Percentiles rank a stretch among this genome's conserved stretches.
Evolutionary conservation across 495 filamentous ascomycete species (phyloP).

Genomic region (Achaetomiella virescens): DNA sequence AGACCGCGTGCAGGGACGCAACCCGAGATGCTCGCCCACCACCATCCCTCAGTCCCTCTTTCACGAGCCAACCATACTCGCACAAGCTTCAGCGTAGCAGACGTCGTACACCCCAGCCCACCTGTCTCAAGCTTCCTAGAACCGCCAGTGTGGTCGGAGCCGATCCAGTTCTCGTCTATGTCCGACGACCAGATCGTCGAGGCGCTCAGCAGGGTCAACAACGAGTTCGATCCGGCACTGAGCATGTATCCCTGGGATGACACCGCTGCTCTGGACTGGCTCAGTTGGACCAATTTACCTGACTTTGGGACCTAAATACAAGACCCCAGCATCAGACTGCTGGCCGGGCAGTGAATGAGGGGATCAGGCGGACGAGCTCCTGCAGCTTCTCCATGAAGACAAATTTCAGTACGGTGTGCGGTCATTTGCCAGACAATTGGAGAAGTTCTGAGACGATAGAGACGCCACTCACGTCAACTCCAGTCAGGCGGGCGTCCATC

Average conservation of each 20-base stretch:
- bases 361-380: constrained; percentile 10
- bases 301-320: constrained; percentile 28
- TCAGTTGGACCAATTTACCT: constrained; percentile 50
- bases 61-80: constrained; percentile 7
- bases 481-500: constrained; percentile 39
- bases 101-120: constrained; percentile 11
- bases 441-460: not conserved
- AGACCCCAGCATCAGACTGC: not conserved
- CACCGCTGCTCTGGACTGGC: constrained; percentile 52
- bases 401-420: constrained; percentile 37
- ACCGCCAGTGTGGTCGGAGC: constrained; percentile 41
- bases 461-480: constrained; percentile 29
- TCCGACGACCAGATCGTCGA: constrained; percentile 59
- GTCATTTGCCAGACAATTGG: constrained; percentile 12
- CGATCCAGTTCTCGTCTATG: constrained; percentile 61
- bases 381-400: constrained; percentile 39
- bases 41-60: constrained; percentile 8
- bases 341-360: not conserved
- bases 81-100: constrained; percentile 15
- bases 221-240: constrained; percentile 46
- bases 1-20: constrained; percentile 1
- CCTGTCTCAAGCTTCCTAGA: constrained; percentile 22
- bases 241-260: constrained; percentile 52
- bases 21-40: constrained; percentile 2
- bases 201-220: constrained; percentile 53